Conservation (phyloP, 2,329 filamentous ascomycete species). For the Botrytis byssoidea region DNA sequence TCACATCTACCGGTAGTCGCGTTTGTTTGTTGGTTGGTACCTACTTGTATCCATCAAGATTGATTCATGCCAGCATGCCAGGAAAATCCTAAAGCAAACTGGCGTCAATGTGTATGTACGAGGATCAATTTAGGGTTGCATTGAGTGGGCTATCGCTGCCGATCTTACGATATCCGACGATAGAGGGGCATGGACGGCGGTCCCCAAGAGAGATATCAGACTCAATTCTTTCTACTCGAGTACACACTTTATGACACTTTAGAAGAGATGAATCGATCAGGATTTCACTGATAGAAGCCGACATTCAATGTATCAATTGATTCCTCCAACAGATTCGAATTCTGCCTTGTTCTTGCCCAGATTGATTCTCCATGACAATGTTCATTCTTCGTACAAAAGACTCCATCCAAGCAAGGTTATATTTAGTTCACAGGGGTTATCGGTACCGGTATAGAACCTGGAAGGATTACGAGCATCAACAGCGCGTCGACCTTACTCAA, state of each 20-base stretch:
- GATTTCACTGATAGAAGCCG: too few species aligned
- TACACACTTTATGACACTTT: not conserved
- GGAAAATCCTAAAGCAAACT: not conserved
- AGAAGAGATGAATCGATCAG: not conserved
- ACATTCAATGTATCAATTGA: not conserved
- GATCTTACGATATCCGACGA: not conserved
- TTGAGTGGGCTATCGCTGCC: not conserved
- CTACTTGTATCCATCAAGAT: not conserved
- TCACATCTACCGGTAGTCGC: too few species aligned
- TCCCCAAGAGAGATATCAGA: not conserved
- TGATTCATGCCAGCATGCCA: not conserved
- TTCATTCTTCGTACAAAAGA: too few species aligned
- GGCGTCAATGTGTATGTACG: not conserved
- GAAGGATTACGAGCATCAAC: constrained; percentile 4
- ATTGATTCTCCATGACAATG: not conserved
- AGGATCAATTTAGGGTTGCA: constrained; percentile 6
- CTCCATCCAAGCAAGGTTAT: not conserved
- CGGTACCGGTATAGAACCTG: not conserved
- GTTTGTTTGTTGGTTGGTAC: not conserved
- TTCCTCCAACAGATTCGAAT: not conserved
- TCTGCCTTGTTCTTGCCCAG: not conserved
- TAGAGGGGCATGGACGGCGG: not conserved
- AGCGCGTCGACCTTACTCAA: not conserved
- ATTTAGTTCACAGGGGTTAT: not conserved
- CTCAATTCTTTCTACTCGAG: not conserved